Percentiles rank a stretch among this genome's conserved stretches.
These are phyloP conservation scores for Hypoxylon fragiforme DNA, from an alignment of 495 filamentous ascomycete species.

Conservation along the genomic window DNA sequence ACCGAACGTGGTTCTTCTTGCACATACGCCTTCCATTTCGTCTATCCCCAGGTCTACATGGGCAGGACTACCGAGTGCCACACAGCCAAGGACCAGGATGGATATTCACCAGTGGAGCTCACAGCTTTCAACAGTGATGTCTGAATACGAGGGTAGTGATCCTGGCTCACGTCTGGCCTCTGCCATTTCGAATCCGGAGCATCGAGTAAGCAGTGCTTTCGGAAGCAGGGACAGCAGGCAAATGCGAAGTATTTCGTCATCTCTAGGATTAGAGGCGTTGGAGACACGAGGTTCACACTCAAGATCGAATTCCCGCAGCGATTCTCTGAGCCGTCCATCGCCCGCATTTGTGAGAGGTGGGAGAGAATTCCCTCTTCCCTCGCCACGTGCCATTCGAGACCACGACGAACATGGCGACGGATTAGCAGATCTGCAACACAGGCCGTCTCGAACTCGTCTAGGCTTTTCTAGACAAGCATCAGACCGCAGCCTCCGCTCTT, in stretches of 20 bases:
- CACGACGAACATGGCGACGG: slow-evolving; percentile 61
- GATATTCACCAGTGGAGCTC: slow-evolving; percentile 67
- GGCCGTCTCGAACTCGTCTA: slow-evolving; percentile 52
- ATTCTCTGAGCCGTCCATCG: slow-evolving; percentile 46
- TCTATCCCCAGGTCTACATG: slow-evolving; percentile 35
- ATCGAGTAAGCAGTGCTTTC: slow-evolving; percentile 45
- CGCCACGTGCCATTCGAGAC: slow-evolving; percentile 46
- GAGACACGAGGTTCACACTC: slow-evolving; percentile 41
- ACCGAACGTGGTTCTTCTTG: slow-evolving; percentile 33
- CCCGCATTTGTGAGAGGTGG: slow-evolving; percentile 41
- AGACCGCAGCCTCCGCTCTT: slow-evolving; percentile 53
- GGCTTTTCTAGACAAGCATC: slow-evolving; percentile 48
- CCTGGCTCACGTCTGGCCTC: slow-evolving; percentile 49
- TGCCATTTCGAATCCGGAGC: slow-evolving; percentile 41
- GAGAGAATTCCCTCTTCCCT: slow-evolving; percentile 30
- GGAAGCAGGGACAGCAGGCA: slow-evolving; percentile 51
- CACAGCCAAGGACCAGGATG: slow-evolving; percentile 29
- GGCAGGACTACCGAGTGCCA: slow-evolving; percentile 21
- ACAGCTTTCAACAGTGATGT: slow-evolving; percentile 73
- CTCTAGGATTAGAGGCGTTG: slow-evolving; percentile 40
- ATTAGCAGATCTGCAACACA: slow-evolving; percentile 52
- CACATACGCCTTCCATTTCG: slow-evolving; percentile 31
- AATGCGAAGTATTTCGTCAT: slow-evolving; percentile 58
- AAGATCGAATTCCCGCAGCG: slow-evolving; percentile 42
- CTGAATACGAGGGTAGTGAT: slow-evolving; percentile 60